Percentiles rank a stretch among this genome's conserved stretches.
These are phyloP conservation scores for Puccinia brachypodii DNA, from an alignment of 1,284 basidiomycete genomes.

Conservation along the genomic window DNA sequence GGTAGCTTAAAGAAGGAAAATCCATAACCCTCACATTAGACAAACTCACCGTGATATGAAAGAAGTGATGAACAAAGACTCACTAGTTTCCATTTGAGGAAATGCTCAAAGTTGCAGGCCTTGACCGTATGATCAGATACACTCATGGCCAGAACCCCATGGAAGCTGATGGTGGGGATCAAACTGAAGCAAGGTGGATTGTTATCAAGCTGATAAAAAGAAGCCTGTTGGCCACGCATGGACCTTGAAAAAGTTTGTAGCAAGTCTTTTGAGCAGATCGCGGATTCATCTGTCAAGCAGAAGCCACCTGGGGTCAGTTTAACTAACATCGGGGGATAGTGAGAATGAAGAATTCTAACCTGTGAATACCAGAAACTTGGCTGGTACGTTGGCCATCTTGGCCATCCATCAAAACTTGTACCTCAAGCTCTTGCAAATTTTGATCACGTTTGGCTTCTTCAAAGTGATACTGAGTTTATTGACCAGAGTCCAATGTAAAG, in stretches of 20 bases:
- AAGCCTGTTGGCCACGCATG: neutral
- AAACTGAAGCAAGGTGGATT: neutral
- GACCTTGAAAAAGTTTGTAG: neutral
- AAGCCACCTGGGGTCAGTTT: neutral
- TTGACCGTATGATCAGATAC: neutral
- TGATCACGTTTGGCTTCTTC: neutral
- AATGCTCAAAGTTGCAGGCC: neutral
- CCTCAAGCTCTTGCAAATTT: neutral
- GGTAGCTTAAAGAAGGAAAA: slow-evolving; percentile 3
- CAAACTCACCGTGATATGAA: neutral
- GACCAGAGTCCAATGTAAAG: neutral
- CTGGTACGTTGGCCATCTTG: neutral
- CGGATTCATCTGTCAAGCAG: neutral
- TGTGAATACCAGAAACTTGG: neutral
- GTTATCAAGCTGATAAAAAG: neutral
- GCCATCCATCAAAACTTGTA: neutral
- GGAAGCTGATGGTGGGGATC: neutral
- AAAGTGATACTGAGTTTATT: neutral
- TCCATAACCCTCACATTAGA: neutral
- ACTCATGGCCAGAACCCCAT: neutral
- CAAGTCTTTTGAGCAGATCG: neutral
- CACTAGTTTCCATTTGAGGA: neutral
- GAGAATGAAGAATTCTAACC: neutral
- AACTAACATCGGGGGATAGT: neutral
- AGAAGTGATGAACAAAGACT: neutral